Percentiles rank a stretch among this genome's conserved stretches.
phyloP scores from a whole-genome alignment of 2,329 filamentous ascomycete species.

The Clarireedia sp. region DNA sequence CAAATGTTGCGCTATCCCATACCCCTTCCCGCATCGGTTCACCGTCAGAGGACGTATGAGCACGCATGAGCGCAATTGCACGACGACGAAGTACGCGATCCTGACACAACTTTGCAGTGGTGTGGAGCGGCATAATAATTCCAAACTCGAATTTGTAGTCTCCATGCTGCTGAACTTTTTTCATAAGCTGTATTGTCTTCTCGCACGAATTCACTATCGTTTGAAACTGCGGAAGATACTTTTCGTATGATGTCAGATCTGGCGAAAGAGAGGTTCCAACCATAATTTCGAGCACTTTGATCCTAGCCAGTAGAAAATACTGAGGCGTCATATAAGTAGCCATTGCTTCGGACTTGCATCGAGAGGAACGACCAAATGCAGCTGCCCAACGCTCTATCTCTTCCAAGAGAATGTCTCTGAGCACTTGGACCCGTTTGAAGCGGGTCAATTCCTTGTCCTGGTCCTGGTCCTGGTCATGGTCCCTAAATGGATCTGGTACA shows the following conservation, averaged over 20 bases:
- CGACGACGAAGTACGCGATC: not conserved
- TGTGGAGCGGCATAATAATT: slow-evolving; percentile 1
- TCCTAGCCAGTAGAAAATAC: not conserved
- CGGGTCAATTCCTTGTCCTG: too few relatives aligned
- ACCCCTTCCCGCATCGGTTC: slow-evolving; percentile 3
- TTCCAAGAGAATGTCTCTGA: not conserved
- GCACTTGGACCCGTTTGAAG: not conserved
- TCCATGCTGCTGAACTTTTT: not conserved
- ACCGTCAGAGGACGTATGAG: not conserved
- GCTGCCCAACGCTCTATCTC: not conserved
- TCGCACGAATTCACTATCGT: not conserved
- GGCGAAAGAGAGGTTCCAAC: not conserved
- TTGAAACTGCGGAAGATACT: not conserved
- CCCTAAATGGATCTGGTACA: not conserved
- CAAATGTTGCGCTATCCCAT: not conserved
- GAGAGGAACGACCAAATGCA: not conserved
- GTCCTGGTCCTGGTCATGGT: not conserved
- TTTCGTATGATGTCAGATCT: not conserved
- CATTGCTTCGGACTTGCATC: not conserved
- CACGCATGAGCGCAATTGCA: not conserved
- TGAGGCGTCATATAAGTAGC: not conserved
- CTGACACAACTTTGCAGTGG: not conserved
- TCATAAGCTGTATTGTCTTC: not conserved
- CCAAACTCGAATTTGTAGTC: slow-evolving; percentile 2
- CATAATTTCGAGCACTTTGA: not conserved